Base-by-base conservation (phyloP, 805 yeast genomes). In the Scheffersomyces ergatensis region DNA sequence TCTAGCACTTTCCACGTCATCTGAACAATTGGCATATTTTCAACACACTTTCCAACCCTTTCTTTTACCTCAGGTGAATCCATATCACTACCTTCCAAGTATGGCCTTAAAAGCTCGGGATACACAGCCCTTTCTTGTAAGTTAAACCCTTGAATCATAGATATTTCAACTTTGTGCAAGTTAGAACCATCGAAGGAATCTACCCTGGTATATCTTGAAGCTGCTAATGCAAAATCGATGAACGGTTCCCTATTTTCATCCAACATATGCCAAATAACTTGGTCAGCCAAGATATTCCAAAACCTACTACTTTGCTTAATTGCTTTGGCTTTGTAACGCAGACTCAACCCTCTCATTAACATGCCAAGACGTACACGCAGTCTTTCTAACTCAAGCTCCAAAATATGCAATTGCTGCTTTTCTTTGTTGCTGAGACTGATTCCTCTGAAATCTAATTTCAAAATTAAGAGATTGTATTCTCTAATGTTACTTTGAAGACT, bases 1-100 rank as follows among this genome's bases (percentile, higher is more conserved):
- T 77, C 79, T 38, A 84, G 77, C 82, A 85, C 78, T n/a, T 79
- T 76, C 98, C 98, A 90, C 9, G 63, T 37, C 51, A 65, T 48
- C 6, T 36, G 33, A 3, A 69, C 46, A 29, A 69, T 50, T 1
- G 71, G 65, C n/a, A 11, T 32, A 9, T 45, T 36, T 19, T 41
- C 36, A 23, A 39, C 18, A 26, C 47, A 25, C 30, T 26, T 34
- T 17, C 38, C 37, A 29, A 29, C 13, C 8, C 30, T 20, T 14
- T 32, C 29, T 26, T 33, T 31, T 5, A 38, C 34, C 8, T 35
- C 45, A n/a, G 34, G 44, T n/a, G 31, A 36, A 5, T 44, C 42
- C 7, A 40, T 40, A 12, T 58, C 53, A 1, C 40, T 47, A 27
- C 51, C 41, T 21, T 50, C 50, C n/a, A 42, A 17, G 12, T 37